phyloP scores from a whole-genome alignment of 139 green algal species.

The Coelastrella sp. region DNA sequence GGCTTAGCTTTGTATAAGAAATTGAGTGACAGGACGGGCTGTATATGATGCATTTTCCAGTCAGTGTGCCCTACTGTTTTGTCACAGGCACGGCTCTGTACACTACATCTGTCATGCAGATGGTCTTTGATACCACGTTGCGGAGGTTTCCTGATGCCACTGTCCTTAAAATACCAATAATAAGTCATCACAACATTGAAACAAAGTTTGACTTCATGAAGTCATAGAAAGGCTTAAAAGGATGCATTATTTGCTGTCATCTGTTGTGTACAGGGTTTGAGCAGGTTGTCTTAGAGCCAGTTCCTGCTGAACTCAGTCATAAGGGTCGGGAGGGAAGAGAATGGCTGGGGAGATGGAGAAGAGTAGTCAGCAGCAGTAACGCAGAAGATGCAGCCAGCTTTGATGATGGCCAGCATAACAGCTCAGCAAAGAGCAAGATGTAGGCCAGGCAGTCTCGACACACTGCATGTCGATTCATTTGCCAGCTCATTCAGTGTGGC shows the following conservation, averaged over 20 bases:
- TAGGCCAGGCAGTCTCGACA: too few species aligned
- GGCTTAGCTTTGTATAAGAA: neutral
- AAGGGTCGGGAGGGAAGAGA: neutral
- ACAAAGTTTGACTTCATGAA: too few species aligned
- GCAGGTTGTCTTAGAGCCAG: slow-evolving; percentile 4
- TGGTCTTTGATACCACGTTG: neutral
- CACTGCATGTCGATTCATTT: too few species aligned
- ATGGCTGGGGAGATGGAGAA: slow-evolving; percentile 12
- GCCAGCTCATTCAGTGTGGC: too few species aligned
- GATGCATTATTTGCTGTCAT: neutral
- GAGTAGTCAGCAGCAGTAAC: neutral
- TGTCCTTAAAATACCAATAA: neutral
- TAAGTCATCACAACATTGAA: neutral
- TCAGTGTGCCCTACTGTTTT: neutral
- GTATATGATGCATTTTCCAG: neutral
- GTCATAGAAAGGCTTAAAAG: neutral
- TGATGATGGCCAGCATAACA: too few species aligned
- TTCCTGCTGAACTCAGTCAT: neutral
- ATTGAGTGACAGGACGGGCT: neutral
- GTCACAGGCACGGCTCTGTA: neutral
- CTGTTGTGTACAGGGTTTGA: slow-evolving; percentile 8
- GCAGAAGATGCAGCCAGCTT: neutral
- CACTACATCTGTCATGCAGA: neutral
- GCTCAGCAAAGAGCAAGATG: too few species aligned
- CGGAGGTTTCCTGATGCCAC: neutral